These are phyloP conservation scores for Linnemannia exigua DNA, from an alignment of 192 early-diverging fungal genomes.

Conservation along the genomic window DNA sequence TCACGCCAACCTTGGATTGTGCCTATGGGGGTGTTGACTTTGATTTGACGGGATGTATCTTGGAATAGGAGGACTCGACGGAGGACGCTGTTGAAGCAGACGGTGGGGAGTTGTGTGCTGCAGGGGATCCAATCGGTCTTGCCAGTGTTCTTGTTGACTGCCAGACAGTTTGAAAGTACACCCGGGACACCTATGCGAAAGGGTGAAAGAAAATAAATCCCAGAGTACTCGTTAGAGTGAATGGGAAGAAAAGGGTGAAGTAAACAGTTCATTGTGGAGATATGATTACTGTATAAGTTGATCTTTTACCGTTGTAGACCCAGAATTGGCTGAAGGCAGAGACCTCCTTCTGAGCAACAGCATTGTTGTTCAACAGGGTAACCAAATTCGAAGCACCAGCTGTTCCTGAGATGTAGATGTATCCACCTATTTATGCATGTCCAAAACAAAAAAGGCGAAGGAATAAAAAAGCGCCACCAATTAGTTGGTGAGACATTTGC, in stretches of 20 bases:
- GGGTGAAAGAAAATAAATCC: neutral
- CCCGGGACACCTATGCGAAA: conserved; percentile 23
- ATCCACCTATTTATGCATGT: conserved; percentile 23
- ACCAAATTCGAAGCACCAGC: conserved; percentile 31
- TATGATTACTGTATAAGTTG: no score
- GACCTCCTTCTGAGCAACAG: conserved; percentile 33
- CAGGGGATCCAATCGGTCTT: conserved; percentile 33
- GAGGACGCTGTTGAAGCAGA: conserved; percentile 42
- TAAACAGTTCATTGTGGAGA: neutral
- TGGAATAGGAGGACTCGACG: conserved; percentile 41
- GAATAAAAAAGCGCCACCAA: neutral
- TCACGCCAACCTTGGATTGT: conserved; percentile 51
- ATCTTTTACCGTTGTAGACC: conserved; percentile 54
- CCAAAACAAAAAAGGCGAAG: neutral
- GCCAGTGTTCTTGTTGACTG: conserved; percentile 34
- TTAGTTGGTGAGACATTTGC: no score
- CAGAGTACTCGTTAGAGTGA: no score
- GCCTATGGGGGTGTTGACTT: conserved; percentile 30
- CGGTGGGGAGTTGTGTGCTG: conserved; percentile 20
- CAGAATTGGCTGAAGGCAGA: conserved; percentile 37
- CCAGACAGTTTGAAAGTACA: conserved; percentile 27
- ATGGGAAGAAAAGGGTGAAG: neutral
- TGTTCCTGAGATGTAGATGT: conserved; percentile 43
- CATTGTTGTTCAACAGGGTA: conserved; percentile 35
- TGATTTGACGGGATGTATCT: conserved; percentile 46